Base-by-base conservation (phyloP, 805 yeast species). In the Barnettozyma salicaria region DNA sequence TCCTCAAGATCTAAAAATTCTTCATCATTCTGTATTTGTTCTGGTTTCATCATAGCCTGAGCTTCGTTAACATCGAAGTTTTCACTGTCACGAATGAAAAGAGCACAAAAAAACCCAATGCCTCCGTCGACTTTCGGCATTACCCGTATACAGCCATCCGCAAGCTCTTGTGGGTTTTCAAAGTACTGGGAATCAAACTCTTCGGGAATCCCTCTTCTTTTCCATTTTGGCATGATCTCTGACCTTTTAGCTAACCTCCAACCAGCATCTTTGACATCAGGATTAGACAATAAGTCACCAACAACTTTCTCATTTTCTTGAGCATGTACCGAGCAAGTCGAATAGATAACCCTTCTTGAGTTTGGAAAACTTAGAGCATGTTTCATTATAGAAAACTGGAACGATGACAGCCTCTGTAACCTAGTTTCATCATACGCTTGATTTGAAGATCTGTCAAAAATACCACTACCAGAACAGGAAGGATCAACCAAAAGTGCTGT, bases 21-120 rank as follows among this genome's bases (percentile, higher is more conserved):
- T 19, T 27, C 24, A 10, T 26, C 13, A 13, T 19, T 11, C 21
- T 23, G 24, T 7, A 20, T 28, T 21, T 27, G 24, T 13, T 27
- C 26, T 17, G 19, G 19, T n/a, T 17, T 24, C 21, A 12, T 21
- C 19, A 27, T 17, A 23, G 19, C 20, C 14, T 28, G 30, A 23
- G 23, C 36, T 25, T 12, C 27, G 20, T 32, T 22, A 14, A 31
- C 45, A 19, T 24, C 35, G 24, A 14, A 20, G 21, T 23, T 23
- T 10, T 13, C 27, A 19, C 5, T 20, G 7, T 35, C 37, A 39
- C 82, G 70, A 45, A 84, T 83, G 56, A 92, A 90, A 39, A 92
- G 80, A 1, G 89, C 97, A 0, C 97, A 97, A 61, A 92, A 92
- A 56, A 92, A 92, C 0, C 99, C 99, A 50, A 92, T 92, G n/a